Evolutionary conservation across 148 eudicot genomes (phyloP), one percentile per base, ranked within the genome.

Genomic region (Chenopodium album): DNA sequence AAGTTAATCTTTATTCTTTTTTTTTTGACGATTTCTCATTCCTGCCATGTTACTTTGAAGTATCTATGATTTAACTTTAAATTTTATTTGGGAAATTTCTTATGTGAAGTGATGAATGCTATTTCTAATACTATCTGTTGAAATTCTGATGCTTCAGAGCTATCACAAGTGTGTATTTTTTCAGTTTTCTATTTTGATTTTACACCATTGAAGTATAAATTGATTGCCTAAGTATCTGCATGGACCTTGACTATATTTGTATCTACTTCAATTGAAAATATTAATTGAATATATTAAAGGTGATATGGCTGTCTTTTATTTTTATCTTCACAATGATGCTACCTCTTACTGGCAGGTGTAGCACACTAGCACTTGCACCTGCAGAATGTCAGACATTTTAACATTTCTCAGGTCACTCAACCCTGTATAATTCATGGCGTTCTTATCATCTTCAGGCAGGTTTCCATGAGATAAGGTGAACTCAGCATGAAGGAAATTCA

Each of bases 351-450:
- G 10, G 50, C 84, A 82, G 76, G 31, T 14, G 28, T 59, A 66
- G 69, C 44, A 34, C 41, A 34, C 41, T 34, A 34, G 32, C 2
- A 20, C n/a, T 60, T 47, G 59, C 9, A 10, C 74, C 20, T 28
- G 70, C 32, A 75, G 83, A 76, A 59, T 76, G 50, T 59, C 66
- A 34, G 62, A 82, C 47, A 68, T 52, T 74, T 31, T 31, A 32
- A 80, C 66, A 12, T 67, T 75, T 54, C 12, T 76, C 56, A 68
- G 75, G 74, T 52, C 46, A 62, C 60, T 73, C 9, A 1, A 14
- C 34, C 68, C 46, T 32, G 32, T n/a, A 22, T 71, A 1, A 56
- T 71, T 11, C 4, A 76, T 23, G 69, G 22, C 7, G 1, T 41
- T 41, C 32, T 74, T 50, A 7, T 1, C 46, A 29, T 71, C 34